Conservation (phyloP, 768 basidiomycete species). For the Gyrodon lividus region DNA sequence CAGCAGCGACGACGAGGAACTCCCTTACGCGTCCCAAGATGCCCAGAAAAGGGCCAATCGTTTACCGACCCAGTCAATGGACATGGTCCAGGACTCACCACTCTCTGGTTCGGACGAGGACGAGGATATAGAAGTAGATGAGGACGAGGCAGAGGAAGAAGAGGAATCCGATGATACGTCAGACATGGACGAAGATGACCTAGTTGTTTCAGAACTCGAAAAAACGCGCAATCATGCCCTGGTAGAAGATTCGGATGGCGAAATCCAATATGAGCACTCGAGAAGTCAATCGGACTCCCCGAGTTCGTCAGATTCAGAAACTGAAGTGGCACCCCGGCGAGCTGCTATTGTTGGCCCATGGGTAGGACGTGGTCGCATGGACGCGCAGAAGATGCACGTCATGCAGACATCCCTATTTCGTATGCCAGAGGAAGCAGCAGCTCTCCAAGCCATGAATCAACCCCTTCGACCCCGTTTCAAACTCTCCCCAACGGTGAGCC, state of each 20-base stretch:
- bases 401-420: conserved; percentile 91
- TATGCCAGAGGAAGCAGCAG: conserved; percentile 69
- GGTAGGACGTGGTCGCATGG: conserved; percentile 73
- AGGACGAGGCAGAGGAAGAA: conserved; percentile 37
- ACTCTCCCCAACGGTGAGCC: conserved; percentile 42
- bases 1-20: conserved; percentile 51
- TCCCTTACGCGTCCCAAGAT: conserved; percentile 31
- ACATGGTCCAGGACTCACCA: conserved; percentile 33
- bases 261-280: conserved; percentile 45
- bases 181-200: conserved; percentile 53
- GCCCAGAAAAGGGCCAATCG: conserved; percentile 13
- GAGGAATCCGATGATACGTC: conserved; percentile 41
- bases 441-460: conserved; percentile 53
- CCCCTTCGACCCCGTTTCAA: conserved; percentile 34
- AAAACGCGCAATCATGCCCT: conserved; percentile 43
- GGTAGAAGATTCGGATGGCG: conserved; percentile 55
- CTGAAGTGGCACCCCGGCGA: conserved; percentile 17
- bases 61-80: conserved; percentile 23
- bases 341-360: conserved; percentile 62
- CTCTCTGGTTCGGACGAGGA: conserved; percentile 28
- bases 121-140: conserved; percentile 31
- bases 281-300: conserved; percentile 36
- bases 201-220: conserved; percentile 27
- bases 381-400: conserved; percentile 85
- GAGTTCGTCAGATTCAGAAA: conserved; percentile 24